Percentiles rank a stretch among this genome's conserved stretches.
Evolutionary conservation across 2,329 filamentous ascomycete genomes (phyloP).

Genomic region (Diaporthe sp.): DNA sequence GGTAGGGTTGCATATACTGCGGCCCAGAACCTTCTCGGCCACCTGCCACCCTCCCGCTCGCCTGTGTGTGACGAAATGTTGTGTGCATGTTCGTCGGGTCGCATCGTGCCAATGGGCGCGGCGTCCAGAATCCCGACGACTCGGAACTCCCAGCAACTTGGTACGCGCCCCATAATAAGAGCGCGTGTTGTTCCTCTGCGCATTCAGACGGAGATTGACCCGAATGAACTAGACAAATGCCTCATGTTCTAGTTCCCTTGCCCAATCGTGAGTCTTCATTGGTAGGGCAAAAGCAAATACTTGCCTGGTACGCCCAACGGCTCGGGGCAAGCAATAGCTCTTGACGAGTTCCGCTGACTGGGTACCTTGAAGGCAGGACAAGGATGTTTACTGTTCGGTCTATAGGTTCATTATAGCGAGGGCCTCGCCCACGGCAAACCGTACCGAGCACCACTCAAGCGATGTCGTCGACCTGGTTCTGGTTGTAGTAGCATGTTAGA

Average conservation of each 20-base stretch:
- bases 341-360: background rate
- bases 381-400: background rate
- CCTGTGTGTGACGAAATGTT: background rate
- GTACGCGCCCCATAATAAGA: background rate
- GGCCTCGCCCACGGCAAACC: background rate
- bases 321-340: conserved; percentile 17
- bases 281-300: background rate
- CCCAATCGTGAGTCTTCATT: background rate
- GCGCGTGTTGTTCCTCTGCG: no score
- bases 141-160: background rate
- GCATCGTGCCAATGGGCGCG: conserved; percentile 9
- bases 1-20: background rate
- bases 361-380: background rate
- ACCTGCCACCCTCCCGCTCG: background rate
- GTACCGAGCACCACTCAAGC: no score
- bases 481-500: background rate
- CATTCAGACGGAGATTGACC: no score
- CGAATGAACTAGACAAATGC: background rate
- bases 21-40: background rate
- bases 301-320: background rate
- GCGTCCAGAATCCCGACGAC: background rate
- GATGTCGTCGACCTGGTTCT: background rate
- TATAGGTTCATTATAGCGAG: background rate
- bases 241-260: background rate
- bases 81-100: background rate